Evolutionary conservation across 805 yeast species (phyloP).

Genomic region (Teunomyces gatunensis): DNA sequence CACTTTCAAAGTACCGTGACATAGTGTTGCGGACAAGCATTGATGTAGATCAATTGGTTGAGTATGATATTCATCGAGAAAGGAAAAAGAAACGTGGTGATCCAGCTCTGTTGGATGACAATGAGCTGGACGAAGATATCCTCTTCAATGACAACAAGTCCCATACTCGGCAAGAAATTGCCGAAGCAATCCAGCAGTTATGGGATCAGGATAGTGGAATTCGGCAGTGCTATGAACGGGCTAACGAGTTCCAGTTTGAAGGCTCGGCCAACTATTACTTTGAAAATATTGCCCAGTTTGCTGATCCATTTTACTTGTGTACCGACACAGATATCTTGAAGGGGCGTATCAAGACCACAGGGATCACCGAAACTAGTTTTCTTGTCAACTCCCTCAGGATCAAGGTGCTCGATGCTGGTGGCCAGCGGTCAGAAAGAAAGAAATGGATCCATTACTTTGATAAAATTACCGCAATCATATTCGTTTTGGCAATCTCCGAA

Average conservation of each 20-base stretch:
- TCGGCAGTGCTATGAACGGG: slow-evolving; percentile 49
- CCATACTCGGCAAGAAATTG: slow-evolving; percentile 51
- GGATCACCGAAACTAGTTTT: slow-evolving; percentile 85
- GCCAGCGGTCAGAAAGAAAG: slow-evolving; percentile 85
- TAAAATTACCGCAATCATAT: slow-evolving; percentile 81
- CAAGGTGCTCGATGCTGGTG: slow-evolving; percentile 92
- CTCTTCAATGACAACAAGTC: not conserved
- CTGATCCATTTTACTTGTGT: slow-evolving; percentile 64
- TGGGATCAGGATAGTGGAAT: slow-evolving; percentile 77
- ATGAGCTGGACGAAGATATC: slow-evolving; percentile 3
- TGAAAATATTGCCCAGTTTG: slow-evolving; percentile 64
- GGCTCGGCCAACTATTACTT: slow-evolving; percentile 81
- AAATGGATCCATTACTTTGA: slow-evolving; percentile 97
- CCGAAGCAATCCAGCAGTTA: slow-evolving; percentile 61
- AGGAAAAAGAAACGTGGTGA: slow-evolving; percentile 47
- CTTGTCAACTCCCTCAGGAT: slow-evolving; percentile 60
- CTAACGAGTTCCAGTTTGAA: slow-evolving; percentile 83
- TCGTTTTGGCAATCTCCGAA: slow-evolving; percentile 87
- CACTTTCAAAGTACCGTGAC: slow-evolving; percentile 47
- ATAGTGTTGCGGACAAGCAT: slow-evolving; percentile 52
- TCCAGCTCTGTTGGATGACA: slow-evolving; percentile 38
- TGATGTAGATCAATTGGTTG: slow-evolving; percentile 63
- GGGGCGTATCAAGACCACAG: slow-evolving; percentile 94
- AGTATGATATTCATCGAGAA: slow-evolving; percentile 61
- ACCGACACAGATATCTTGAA: slow-evolving; percentile 79